Conservation (phyloP, 2,329 filamentous ascomycete genomes). For the Annulohypoxylon truncatum region DNA sequence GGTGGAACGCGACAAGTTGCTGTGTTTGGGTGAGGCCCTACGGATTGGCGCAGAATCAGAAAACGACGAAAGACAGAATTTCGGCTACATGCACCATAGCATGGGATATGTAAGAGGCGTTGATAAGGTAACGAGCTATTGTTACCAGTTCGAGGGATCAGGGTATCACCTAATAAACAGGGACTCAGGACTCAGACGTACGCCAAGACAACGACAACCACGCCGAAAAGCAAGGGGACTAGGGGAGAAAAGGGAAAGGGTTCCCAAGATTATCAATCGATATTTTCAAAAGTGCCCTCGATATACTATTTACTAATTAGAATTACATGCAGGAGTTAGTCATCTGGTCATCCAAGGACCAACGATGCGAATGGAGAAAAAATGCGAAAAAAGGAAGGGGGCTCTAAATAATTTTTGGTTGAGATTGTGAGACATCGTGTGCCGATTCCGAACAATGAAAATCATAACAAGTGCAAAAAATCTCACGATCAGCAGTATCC, state of each 20-base stretch:
- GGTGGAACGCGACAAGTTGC: slow-evolving; percentile 21
- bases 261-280: slow-evolving; percentile 11
- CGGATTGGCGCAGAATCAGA: slow-evolving; percentile 16
- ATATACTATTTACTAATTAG: slow-evolving; percentile 19
- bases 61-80: slow-evolving; percentile 27
- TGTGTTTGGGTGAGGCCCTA: slow-evolving; percentile 23
- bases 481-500: slow-evolving; percentile 40
- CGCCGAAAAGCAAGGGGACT: neutral
- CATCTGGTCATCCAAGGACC: neutral
- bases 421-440: slow-evolving; percentile 39
- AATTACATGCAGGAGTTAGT: slow-evolving; percentile 17
- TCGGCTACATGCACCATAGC: slow-evolving; percentile 33
- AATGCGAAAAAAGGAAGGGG: neutral
- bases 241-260: neutral
- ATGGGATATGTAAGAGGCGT: slow-evolving; percentile 18
- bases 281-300: slow-evolving; percentile 6
- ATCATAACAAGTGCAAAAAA: slow-evolving; percentile 20
- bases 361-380: neutral
- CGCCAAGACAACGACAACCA: slow-evolving; percentile 40
- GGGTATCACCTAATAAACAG: slow-evolving; percentile 38
- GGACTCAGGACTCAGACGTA: slow-evolving; percentile 43
- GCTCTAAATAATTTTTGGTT: slow-evolving; percentile 12
- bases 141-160: slow-evolving; percentile 26
- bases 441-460: slow-evolving; percentile 41
- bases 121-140: slow-evolving; percentile 31